Evolutionary conservation across 1,284 basidiomycete species (phyloP), one percentile per base, ranked within the genome.

Genomic region (Melampsora occidentalis): DNA sequence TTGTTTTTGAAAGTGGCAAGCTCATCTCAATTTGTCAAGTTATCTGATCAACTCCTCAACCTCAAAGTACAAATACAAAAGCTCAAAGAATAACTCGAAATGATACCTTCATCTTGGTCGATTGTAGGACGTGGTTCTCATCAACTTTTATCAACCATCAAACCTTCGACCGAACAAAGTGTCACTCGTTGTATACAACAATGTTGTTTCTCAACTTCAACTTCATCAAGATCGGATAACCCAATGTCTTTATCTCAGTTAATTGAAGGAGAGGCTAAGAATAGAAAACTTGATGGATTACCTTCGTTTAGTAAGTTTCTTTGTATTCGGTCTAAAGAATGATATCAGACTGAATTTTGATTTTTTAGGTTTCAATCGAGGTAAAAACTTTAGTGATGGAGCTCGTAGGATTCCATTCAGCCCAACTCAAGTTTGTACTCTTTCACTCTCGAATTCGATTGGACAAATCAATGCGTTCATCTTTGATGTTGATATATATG

Each of bases 381-480:
- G 71, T 28, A 73, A 73, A 66, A 48, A 53, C 51, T 73, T 73
- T 20, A 73, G 63, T 25, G 71, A 73, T 66, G 71, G 71, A 0
- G 64, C 61, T 42, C 71, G 71, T 53, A 61, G 71, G 39, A 31
- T 73, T 22, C 63, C 71, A 25, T 73, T 73, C 31, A 73, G 64
- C 57, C 63, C 71, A n/a, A 65, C 46, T 39, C 71, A 73, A 57
- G 71, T 73, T 25, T 33, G 48, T 65, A 14, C 2, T 48, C 12
- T 31, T 20, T 35, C 49, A 7, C 31, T 28, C 20, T 57, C 42
- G 14, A n/a, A 31, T 67, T 25, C 5, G n/a, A 39, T 31, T 69
- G 14, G 28, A 22, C 1, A 20, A 64, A 1, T 16, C 12, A 0
- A 12, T 64, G 1, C 1, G n/a, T 28, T n/a, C n/a, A n/a, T 3